Evolutionary conservation across 805 yeast species (phyloP), one percentile per base, ranked within the genome.

Genomic region (Metschnikowia baotianmanensis): DNA sequence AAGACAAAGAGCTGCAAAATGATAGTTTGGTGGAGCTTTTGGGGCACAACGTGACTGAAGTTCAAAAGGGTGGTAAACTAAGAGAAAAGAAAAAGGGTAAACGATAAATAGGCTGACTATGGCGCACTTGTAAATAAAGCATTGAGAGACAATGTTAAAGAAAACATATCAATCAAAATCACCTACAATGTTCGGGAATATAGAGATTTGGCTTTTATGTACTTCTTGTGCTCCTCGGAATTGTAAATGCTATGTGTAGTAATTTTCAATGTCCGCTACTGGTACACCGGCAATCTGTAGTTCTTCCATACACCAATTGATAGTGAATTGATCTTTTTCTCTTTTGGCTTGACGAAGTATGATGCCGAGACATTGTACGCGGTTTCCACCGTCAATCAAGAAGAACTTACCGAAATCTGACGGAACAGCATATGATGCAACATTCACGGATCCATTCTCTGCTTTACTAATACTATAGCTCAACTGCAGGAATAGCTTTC

Each of bases 1-100:
- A 58, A 20, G 43, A 52, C 12, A 51, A 40, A 8, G 50, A 50
- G 33, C 43, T 45, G 22, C 77, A 77, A 47, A 53, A 47, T 19
- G 79, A 78, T 50, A 80, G 72, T 40, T 80, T 79, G 56, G 58
- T 82, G 40, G 82, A 76, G 36, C 65, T 84, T 50, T 61, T 84
- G 65, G 83, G 83, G 6, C 72, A 74, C 47, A 74, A 75, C 45
- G 80, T 63, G 19, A 65, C 69, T 46, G 78, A 76, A 49, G 79
- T 78, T 31, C 77, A 69, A 52, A 63, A 71, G 52, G 83, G 83
- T 47, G 83, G 83, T 52, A 67, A 69, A 44, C 59, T 78, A 44
- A 69, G 61, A 27, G 69, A 66, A 34, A 74, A 70, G 61, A 74
- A 71, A 63, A 72, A 34, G 12, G 34, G 46, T 30, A 45, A 67